Evolutionary conservation across 2,329 filamentous ascomycete genomes (phyloP), one percentile per base, ranked within the genome.

Genomic region (Volutella citrinella): DNA sequence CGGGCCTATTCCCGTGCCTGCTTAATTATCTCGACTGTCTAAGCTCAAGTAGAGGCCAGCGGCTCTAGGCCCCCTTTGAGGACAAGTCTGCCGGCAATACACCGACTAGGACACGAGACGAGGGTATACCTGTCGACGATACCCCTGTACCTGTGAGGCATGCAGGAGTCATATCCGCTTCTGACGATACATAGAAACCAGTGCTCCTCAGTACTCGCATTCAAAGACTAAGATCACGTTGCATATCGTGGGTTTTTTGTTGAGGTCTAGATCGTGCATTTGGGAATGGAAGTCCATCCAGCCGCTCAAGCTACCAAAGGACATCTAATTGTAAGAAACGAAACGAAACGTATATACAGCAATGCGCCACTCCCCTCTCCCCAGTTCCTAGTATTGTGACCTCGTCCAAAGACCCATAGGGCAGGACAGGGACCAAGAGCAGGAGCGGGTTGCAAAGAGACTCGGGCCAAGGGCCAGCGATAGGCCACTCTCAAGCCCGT

Each of bases 401-500:
- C 27, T 28, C 27, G 19, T 28, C 27, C 27, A 18, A 28, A 28
- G 27, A 28, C 14, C 27, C 27, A 18, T 17, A 8, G 27, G 16
- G 27, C 16, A 28, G 19, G 27, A 18, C 16, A 18, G 27, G 15
- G 27, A 19, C 19, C 13, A 28, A 19, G 27, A 28, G 9, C 27
- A 28, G 27, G 27, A 28, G 27, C 27, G 27, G 27, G 9, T 28
- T 18, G 19, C 27, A 28, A 28, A 18, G 16, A 28, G 27, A 28
- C 16, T 28, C 27, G 27, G 15, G 27, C 19, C 27, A 28, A 15
- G 7, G 7, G 15, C 27, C 27, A 28, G 27, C 27, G 27, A 28
- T 19, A 19, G 27, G 14, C 27, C 18, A 28, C 27, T 28, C 27
- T 38, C 10, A 38, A 29, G 36, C 36, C 13, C 39, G 35, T 36